These are phyloP conservation scores for Drechslera avenae DNA, from an alignment of 2,329 filamentous ascomycete species.

Conservation along the genomic window DNA sequence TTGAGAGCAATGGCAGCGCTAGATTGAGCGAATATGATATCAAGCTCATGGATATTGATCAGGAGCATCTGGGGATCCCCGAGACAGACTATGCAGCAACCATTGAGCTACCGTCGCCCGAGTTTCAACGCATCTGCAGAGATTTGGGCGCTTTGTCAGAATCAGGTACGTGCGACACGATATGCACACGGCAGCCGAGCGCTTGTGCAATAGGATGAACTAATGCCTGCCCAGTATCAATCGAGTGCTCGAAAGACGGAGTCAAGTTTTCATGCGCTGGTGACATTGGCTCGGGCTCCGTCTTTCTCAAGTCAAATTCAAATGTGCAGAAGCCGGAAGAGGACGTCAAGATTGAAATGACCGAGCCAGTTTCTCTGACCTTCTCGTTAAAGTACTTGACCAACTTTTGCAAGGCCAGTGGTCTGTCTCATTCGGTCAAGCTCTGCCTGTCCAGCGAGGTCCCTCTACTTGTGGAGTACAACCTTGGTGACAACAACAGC, in stretches of 20 bases:
- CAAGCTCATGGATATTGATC: conserved; percentile 99
- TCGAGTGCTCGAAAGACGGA: conserved; percentile 95
- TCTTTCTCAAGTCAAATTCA: conserved; percentile 86
- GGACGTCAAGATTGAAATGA: conserved; percentile 87
- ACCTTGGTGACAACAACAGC: conserved; percentile 80
- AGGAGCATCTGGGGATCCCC: conserved; percentile 97
- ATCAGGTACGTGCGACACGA: conserved; percentile 70
- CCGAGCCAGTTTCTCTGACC: conserved; percentile 89
- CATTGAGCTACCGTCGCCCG: conserved; percentile 82
- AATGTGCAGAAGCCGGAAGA: conserved; percentile 87
- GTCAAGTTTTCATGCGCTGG: conserved; percentile 93
- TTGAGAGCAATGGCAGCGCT: conserved; percentile 88
- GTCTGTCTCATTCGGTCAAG: conserved; percentile 80
- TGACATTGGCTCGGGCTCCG: conserved; percentile 93
- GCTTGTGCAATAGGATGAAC: conserved; percentile 19
- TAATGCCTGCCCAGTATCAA: conserved; percentile 68
- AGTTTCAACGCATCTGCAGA: conserved; percentile 94
- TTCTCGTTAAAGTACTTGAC: conserved; percentile 99
- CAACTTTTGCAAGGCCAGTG: conserved; percentile 99
- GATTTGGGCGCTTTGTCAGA: conserved; percentile 92
- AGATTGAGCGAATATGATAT: conserved; percentile 98
- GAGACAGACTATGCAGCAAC: conserved; percentile 98
- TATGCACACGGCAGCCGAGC: background rate
- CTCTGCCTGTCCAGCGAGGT: conserved; percentile 96
- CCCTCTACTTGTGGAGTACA: conserved; percentile 92